Conservation (phyloP, 2,329 filamentous ascomycete genomes). For the Chrysosphaeria jannelii region DNA sequence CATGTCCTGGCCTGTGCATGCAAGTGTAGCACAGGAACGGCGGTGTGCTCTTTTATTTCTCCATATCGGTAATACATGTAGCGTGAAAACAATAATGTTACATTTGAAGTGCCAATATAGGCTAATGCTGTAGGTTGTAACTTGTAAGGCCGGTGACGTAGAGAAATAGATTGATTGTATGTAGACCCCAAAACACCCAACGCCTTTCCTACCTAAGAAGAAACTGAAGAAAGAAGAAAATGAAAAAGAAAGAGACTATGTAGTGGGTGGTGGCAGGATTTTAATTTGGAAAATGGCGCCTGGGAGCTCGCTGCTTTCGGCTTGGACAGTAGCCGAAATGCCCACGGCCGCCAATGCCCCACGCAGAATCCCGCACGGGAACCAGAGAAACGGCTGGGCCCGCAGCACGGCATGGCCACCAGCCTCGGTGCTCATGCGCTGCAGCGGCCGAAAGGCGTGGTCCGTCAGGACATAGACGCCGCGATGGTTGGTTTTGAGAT, state of each 20-base stretch:
- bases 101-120: too few species aligned
- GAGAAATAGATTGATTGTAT: too few species aligned
- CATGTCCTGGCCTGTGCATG: too few species aligned
- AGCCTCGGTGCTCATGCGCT: conserved; percentile 62
- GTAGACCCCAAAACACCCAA: too few species aligned
- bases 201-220: too few species aligned
- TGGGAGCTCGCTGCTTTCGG: conserved; percentile 65
- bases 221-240: not conserved
- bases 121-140: too few species aligned
- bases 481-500: conserved; percentile 90
- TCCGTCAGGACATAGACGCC: conserved; percentile 93
- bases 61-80: too few species aligned
- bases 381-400: conserved; percentile 81
- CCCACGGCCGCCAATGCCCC: conserved; percentile 82
- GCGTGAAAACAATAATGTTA: too few species aligned
- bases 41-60: too few species aligned
- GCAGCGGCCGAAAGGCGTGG: conserved; percentile 65
- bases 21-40: too few species aligned
- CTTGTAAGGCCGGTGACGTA: too few species aligned
- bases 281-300: conserved; percentile 89
- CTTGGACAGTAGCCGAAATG: conserved; percentile 71
- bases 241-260: conserved; percentile 12
- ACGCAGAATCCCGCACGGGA: conserved; percentile 75
- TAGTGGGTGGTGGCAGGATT: conserved; percentile 36
- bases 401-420: conserved; percentile 40